phyloP scores from a whole-genome alignment of 2,329 filamentous ascomycete species.

The Paramyrothecium sp. region DNA sequence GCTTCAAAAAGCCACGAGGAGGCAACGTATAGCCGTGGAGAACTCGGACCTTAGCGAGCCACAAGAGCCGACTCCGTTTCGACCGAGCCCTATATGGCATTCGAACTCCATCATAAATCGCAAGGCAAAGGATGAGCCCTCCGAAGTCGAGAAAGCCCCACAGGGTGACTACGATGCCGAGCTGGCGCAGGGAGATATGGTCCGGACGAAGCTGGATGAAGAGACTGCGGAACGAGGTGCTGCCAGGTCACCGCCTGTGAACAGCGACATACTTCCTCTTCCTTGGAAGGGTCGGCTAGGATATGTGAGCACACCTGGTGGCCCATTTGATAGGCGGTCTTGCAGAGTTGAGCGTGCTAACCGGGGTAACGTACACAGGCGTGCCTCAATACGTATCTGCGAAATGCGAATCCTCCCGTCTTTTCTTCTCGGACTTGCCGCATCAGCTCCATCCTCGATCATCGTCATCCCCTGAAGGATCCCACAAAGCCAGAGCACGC shows the following conservation, averaged over 20 bases:
- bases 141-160: conserved; percentile 15
- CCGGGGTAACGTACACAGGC: conserved; percentile 48
- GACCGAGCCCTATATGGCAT: conserved; percentile 9
- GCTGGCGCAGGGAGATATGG: conserved; percentile 15
- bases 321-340: background rate
- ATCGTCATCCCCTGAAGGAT: conserved; percentile 77
- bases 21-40: conserved; percentile 46
- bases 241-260: conserved; percentile 68
- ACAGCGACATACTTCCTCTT: conserved; percentile 79
- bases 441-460: conserved; percentile 85
- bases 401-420: conserved; percentile 75
- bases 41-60: conserved; percentile 31
- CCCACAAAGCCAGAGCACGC: conserved; percentile 74
- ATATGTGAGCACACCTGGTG: conserved; percentile 60
- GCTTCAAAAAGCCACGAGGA: conserved; percentile 41
- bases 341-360: background rate
- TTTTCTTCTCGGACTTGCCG: conserved; percentile 91
- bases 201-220: conserved; percentile 14
- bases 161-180: conserved; percentile 19
- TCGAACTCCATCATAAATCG: conserved; percentile 3
- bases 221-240: conserved; percentile 34
- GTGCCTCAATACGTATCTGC: conserved; percentile 89
- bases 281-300: conserved; percentile 89
- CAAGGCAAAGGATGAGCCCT: conserved; percentile 3
- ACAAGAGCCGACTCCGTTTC: background rate